phyloP scores from a whole-genome alignment of 2,329 filamentous ascomycete species.

The Helotiales sp. region DNA sequence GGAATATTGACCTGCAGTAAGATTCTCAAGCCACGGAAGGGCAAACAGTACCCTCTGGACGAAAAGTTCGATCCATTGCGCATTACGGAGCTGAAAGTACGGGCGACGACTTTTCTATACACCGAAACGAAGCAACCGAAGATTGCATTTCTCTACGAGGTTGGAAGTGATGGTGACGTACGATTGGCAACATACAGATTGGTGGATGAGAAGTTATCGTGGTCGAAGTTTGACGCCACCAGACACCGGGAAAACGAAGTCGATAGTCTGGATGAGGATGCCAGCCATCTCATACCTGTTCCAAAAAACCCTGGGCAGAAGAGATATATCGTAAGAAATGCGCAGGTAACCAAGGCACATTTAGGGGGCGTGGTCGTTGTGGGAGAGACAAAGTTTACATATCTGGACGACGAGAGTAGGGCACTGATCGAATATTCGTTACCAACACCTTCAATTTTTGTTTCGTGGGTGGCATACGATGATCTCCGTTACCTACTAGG shows the following conservation, averaged over 20 bases:
- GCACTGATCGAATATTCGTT: conserved; percentile 68
- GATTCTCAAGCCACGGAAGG: conserved; percentile 59
- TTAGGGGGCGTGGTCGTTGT: conserved; percentile 75
- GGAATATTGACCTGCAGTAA: conserved; percentile 69
- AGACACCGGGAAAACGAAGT: conserved; percentile 61
- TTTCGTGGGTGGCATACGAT: conserved; percentile 89
- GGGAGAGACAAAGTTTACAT: conserved; percentile 81
- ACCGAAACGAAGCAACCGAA: conserved; percentile 60
- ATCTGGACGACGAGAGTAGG: conserved; percentile 79
- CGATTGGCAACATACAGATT: conserved; percentile 64
- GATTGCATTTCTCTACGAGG: conserved; percentile 68
- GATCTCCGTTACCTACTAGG: conserved; percentile 83
- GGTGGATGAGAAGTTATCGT: conserved; percentile 60
- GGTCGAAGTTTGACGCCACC: conserved; percentile 58
- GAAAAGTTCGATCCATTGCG: conserved; percentile 65
- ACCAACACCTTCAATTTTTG: conserved; percentile 79
- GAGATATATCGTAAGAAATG: conserved; percentile 63
- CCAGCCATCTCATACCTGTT: conserved; percentile 67
- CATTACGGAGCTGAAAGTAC: conserved; percentile 69
- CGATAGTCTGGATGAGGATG: conserved; percentile 59
- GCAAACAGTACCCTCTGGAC: conserved; percentile 56
- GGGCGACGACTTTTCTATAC: conserved; percentile 69
- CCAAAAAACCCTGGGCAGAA: conserved; percentile 61
- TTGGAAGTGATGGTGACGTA: conserved; percentile 61
- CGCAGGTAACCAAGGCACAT: conserved; percentile 55